phyloP scores from a whole-genome alignment of 1,284 basidiomycete species.

The Ustilago sp. region DNA sequence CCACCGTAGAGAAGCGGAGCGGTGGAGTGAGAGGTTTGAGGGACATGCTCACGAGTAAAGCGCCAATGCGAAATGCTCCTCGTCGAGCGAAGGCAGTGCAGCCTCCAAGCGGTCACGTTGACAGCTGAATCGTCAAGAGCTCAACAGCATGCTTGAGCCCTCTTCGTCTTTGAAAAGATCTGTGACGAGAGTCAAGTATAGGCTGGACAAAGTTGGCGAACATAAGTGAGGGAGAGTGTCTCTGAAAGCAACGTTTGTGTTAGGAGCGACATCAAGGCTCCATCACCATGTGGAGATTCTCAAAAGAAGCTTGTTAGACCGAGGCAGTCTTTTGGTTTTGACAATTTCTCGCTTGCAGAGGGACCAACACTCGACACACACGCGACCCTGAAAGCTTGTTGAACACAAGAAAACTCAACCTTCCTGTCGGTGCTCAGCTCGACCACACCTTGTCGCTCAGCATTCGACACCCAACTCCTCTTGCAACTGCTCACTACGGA shows the following conservation, averaged over 20 bases:
- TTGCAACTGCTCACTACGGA: not conserved
- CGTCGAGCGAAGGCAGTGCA: not conserved
- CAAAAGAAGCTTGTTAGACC: conserved; percentile 18
- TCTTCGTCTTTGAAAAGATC: not conserved
- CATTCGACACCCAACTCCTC: not conserved
- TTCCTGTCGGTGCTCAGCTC: not conserved
- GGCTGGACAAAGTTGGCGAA: too few relatives aligned
- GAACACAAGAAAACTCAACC: conserved; percentile 9
- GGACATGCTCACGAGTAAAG: conserved; percentile 22
- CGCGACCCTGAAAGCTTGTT: conserved; percentile 18
- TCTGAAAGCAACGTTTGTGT: not conserved
- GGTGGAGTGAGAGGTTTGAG: conserved; percentile 59
- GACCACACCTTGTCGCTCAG: not conserved
- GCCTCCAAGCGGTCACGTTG: not conserved
- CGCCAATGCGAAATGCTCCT: not conserved
- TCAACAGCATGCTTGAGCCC: not conserved
- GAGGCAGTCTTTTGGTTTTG: not conserved
- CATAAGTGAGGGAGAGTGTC: not conserved
- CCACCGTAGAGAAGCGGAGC: conserved; percentile 59
- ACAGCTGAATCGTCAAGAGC: conserved; percentile 3
- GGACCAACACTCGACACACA: conserved; percentile 44
- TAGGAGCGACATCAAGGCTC: conserved; percentile 12
- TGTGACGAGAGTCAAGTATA: not conserved
- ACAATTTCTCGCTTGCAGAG: not conserved
- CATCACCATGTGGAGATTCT: conserved; percentile 20